phyloP scores from a whole-genome alignment of 768 basidiomycete species.

The Collybia nuda region DNA sequence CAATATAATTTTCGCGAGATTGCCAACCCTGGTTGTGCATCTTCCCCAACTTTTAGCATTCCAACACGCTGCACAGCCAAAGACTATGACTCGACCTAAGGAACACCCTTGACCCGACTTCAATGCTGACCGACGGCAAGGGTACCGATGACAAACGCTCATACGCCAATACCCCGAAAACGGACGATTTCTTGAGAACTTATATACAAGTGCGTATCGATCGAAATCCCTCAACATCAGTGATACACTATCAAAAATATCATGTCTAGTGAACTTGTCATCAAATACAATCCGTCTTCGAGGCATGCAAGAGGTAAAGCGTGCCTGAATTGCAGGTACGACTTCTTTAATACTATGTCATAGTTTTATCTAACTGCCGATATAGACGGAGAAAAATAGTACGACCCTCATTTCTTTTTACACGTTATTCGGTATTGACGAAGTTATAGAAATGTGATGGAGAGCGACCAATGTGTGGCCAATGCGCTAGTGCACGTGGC shows the following conservation, averaged over 20 bases:
- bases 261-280: neutral
- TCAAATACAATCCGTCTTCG: slow-evolving; percentile 26
- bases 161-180: slow-evolving; percentile 2
- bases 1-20: no score
- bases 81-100: no score
- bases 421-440: neutral
- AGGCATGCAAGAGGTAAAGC: slow-evolving; percentile 51
- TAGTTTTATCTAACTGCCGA: slow-evolving; percentile 3
- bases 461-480: slow-evolving; percentile 61
- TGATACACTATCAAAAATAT: slow-evolving; percentile 29
- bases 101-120: no score
- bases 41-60: no score
- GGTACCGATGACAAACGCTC: no score
- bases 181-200: slow-evolving; percentile 15
- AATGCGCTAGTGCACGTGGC: slow-evolving; percentile 51
- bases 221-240: slow-evolving; percentile 36
- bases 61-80: no score
- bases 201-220: slow-evolving; percentile 34
- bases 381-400: slow-evolving; percentile 51
- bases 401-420: slow-evolving; percentile 12
- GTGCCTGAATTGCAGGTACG: slow-evolving; percentile 54
- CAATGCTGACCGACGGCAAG: no score
- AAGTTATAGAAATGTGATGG: slow-evolving; percentile 63
- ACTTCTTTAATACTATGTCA: neutral
- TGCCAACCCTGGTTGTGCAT: no score